These are phyloP conservation scores for Polyplosphaeria fusca DNA, from an alignment of 495 filamentous ascomycete species.

Conservation along the genomic window DNA sequence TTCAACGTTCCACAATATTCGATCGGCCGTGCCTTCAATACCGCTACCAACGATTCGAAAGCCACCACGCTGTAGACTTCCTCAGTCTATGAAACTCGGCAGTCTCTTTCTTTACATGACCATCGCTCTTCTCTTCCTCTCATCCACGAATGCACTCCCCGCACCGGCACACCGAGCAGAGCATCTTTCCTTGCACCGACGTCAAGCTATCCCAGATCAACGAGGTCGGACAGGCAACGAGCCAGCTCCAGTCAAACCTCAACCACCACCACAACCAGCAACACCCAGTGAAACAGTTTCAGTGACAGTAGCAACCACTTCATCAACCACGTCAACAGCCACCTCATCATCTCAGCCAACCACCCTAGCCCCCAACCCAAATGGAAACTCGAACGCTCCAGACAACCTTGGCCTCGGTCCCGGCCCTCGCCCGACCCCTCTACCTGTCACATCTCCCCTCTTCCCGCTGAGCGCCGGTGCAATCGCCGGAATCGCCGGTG, in stretches of 20 bases:
- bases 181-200: background rate
- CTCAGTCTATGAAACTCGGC: constrained; percentile 4
- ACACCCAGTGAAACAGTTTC: background rate
- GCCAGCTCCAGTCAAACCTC: background rate
- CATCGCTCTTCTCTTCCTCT: constrained; percentile 4
- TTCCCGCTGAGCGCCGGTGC: constrained; percentile 4
- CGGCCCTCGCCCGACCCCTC: background rate
- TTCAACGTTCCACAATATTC: no score
- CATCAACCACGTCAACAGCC: background rate
- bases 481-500: constrained; percentile 17
- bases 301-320: background rate
- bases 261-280: constrained; percentile 1
- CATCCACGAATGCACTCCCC: background rate
- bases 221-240: constrained; percentile 20
- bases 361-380: background rate
- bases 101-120: constrained; percentile 17
- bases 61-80: constrained; percentile 17
- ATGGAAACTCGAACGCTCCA: constrained; percentile 4
- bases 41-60: background rate
- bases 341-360: constrained; percentile 1
- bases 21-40: no score
- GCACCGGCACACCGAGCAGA: background rate
- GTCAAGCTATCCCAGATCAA: constrained; percentile 25
- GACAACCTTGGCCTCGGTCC: constrained; percentile 2
- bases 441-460: constrained; percentile 8